These are phyloP conservation scores for Crithidia brevicula DNA, from an alignment of 208 protist genomes.

Conservation along the genomic window DNA sequence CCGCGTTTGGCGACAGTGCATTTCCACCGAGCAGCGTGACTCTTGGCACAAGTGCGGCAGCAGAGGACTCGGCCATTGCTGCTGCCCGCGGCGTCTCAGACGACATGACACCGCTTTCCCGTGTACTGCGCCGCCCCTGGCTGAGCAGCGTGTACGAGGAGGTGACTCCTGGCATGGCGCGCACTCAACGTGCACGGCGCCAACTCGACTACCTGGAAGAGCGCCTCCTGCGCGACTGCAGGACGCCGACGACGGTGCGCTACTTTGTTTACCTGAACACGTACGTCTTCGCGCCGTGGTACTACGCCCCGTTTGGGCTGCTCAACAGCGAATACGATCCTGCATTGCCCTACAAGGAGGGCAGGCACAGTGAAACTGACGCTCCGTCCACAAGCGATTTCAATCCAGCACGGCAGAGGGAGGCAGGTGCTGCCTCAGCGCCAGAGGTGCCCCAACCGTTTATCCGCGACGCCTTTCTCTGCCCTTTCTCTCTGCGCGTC, in stretches of 20 bases:
- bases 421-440: background rate
- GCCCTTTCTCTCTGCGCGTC: constrained; percentile 86
- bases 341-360: constrained; percentile 29
- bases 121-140: constrained; percentile 23
- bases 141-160: constrained; percentile 71
- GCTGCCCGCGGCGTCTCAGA: constrained; percentile 9
- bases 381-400: too few relatives aligned
- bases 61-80: background rate
- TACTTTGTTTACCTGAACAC: constrained; percentile 74
- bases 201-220: constrained; percentile 85
- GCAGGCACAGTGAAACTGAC: too few relatives aligned
- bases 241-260: constrained; percentile 79
- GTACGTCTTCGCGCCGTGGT: constrained; percentile 86
- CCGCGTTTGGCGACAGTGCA: background rate
- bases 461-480: constrained; percentile 83
- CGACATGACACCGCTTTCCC: constrained; percentile 16
- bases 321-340: constrained; percentile 77
- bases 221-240: constrained; percentile 80
- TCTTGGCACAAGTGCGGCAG: background rate
- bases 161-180: constrained; percentile 79
- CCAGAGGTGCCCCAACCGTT: constrained; percentile 42
- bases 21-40: background rate
- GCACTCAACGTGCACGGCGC: constrained; percentile 57
- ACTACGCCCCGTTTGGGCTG: constrained; percentile 85
- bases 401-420: background rate